phyloP scores from a whole-genome alignment of 768 basidiomycete genomes.

The Lactarius evosmus region DNA sequence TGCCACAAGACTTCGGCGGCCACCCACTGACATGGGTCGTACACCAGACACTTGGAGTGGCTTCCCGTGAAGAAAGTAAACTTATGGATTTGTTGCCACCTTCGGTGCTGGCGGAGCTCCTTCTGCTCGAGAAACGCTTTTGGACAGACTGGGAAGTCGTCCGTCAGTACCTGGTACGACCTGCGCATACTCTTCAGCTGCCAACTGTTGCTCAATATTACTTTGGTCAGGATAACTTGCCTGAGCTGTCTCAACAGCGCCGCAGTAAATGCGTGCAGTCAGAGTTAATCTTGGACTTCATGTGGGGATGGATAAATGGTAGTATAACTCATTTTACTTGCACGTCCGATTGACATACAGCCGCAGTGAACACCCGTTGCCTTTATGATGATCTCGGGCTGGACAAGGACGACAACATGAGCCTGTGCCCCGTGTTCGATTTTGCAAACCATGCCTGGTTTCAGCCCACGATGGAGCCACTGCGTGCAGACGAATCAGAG shows the following conservation, averaged over 20 bases:
- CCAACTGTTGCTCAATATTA: not conserved
- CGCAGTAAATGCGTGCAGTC: constrained; percentile 6
- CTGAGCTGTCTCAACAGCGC: constrained; percentile 10
- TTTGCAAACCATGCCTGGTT: constrained; percentile 74
- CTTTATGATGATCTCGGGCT: constrained; percentile 64
- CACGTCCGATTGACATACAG: constrained; percentile 13
- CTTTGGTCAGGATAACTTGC: constrained; percentile 12
- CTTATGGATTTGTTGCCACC: constrained; percentile 50
- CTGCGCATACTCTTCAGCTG: not conserved
- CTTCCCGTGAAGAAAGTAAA: constrained; percentile 26
- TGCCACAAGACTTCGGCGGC: constrained; percentile 68
- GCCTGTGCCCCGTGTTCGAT: constrained; percentile 87
- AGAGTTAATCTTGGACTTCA: constrained; percentile 43
- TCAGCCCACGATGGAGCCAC: constrained; percentile 45
- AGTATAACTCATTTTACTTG: constrained; percentile 29
- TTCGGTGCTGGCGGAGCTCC: constrained; percentile 42
- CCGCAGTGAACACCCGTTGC: constrained; percentile 86
- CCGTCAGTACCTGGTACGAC: constrained; percentile 51
- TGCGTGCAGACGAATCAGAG: constrained; percentile 19
- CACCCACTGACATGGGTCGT: constrained; percentile 84
- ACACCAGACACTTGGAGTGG: constrained; percentile 27
- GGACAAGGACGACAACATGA: constrained; percentile 68
- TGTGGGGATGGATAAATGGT: constrained; percentile 96
- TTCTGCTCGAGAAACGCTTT: constrained; percentile 48
- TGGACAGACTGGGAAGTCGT: constrained; percentile 56